Base-by-base conservation (phyloP, 2,329 filamentous ascomycete genomes). In the Cladophialophora carrionii region DNA sequence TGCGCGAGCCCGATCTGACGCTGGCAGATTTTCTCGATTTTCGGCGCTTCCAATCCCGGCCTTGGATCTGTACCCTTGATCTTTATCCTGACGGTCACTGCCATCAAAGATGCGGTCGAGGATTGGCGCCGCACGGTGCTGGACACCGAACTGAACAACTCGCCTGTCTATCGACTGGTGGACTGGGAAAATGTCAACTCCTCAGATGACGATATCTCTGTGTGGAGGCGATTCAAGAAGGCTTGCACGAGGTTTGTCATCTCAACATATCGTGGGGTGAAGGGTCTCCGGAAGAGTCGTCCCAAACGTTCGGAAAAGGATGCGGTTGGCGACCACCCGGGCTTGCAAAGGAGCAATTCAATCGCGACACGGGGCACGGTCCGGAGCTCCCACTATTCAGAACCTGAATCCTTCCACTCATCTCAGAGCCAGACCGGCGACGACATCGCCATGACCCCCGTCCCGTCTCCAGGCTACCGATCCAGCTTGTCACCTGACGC, bases 141-240 rank as follows among this genome's bases (percentile, higher is more conserved):
- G 51, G 95, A 99, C 76, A 96, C 89, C 70, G 90, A 96, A 73
- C 84, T 99, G 68, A 99, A 99, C 79, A 98, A 99, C 75, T 95
- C 95, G 2, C 91, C 93, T 0, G 91, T 98, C 9, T 94, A 99
- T 78, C 88, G 94, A 65, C 82, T 99, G 22, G 83, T 92, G 12
- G 89, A 93, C 68, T 98, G 91, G 88, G 85, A 89, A 71, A 99
- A 99, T 72, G 92, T 97, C 72, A 99, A 99, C 72, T 91, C 93
- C 14, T 87, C 90, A 46, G 90, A 92, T 71, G 94, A 97, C 73
- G 88, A 91, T 68, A 85, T 99, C 49, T 92, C 91, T 0, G 48
- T 85, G 31, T 99, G 95, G 95, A 88, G 95, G 73, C 87, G 82
- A 71, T 84, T 95, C 79, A 99, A 99, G 79, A 99, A 99, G 81